A percentile compares a stretch with the other conserved stretches of the same genome.
Conservation (phyloP, 139 green algal genomes). For the Tetradesmus obliquus region DNA sequence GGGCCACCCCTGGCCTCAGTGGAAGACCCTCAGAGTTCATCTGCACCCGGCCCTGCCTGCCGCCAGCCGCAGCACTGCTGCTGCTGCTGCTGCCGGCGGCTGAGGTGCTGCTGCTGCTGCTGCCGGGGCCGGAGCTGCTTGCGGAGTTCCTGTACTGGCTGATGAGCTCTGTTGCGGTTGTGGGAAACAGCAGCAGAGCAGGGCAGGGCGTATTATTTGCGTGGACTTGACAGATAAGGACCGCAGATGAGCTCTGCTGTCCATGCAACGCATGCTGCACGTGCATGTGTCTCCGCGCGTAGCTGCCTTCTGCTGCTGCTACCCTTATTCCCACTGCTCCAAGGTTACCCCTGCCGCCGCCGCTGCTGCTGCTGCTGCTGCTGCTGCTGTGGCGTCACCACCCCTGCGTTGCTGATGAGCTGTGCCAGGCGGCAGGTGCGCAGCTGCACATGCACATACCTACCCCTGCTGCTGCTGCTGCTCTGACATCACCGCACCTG, state of each 20-base stretch:
- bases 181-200: neutral
- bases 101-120: neutral
- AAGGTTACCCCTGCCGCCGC: neutral
- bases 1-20: neutral
- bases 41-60: neutral
- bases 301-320: too few species aligned
- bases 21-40: slow-evolving; percentile 15
- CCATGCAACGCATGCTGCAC: neutral
- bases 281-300: too few species aligned
- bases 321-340: too few species aligned
- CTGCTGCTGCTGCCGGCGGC: neutral
- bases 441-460: neutral
- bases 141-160: neutral
- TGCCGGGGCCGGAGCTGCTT: neutral
- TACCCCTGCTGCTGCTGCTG: neutral
- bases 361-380: neutral
- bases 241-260: neutral
- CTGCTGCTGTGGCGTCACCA: neutral
- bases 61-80: neutral
- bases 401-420: neutral
- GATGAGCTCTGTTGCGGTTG: neutral
- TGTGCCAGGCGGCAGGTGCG: neutral
- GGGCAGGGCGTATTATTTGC: too few species aligned
- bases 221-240: too few species aligned
- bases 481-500: too few species aligned